Evolutionary conservation across 148 eudicot genomes (phyloP).

Genomic region (Polygonum aviculare): DNA sequence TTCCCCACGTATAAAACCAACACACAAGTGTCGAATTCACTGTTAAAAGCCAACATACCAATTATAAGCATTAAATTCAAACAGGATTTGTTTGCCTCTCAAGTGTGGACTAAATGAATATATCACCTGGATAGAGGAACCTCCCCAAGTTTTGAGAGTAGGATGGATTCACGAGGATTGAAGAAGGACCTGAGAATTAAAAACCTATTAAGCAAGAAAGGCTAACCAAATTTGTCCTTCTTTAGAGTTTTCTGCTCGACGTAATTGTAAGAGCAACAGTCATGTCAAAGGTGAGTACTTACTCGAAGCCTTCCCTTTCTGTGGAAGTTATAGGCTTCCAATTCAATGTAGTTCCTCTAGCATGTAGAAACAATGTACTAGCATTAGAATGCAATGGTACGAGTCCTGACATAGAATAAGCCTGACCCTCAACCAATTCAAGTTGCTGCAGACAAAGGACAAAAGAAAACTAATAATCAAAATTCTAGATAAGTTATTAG

Average conservation of each 20-base stretch:
- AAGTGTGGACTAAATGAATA: background rate
- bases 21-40: constrained; percentile 86
- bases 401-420: constrained; percentile 55
- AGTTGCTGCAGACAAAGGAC: constrained; percentile 28
- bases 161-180: constrained; percentile 55
- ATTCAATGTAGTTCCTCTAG: constrained; percentile 58
- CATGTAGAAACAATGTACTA: constrained; percentile 61
- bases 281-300: constrained; percentile 19
- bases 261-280: background rate
- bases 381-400: constrained; percentile 49
- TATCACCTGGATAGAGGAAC: constrained; percentile 67
- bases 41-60: constrained; percentile 22
- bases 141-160: constrained; percentile 52
- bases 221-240: background rate
- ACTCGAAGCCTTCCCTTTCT: constrained; percentile 48
- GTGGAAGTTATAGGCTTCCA: constrained; percentile 57
- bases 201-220: background rate
- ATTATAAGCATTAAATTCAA: constrained; percentile 14
- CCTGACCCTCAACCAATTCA: constrained; percentile 73
- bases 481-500: background rate
- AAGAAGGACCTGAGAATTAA: constrained; percentile 54
- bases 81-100: background rate
- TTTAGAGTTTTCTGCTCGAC: background rate
- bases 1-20: constrained; percentile 72
- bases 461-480: background rate